A percentile compares a stretch with the other conserved stretches of the same genome.
Conservation (phyloP, 257 asterid genomes). For the Cinchona pubescens region DNA sequence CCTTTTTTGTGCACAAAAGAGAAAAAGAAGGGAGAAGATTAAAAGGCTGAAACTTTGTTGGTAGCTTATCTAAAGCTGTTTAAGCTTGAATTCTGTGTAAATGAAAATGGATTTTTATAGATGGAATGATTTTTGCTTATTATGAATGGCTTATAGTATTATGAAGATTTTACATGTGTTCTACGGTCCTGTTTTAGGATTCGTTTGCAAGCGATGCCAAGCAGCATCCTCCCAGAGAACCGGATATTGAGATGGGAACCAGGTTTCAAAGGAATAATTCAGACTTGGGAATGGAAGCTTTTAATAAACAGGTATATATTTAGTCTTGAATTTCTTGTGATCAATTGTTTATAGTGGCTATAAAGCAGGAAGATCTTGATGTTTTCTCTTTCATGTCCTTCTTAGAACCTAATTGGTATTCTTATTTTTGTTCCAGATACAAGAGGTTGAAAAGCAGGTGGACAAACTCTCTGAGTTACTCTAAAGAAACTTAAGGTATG, state of each 20-base stretch:
- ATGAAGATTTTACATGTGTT: background rate
- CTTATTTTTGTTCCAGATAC: constrained; percentile 41
- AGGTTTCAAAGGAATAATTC: constrained; percentile 58
- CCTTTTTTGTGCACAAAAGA: background rate
- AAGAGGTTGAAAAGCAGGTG: constrained; percentile 71
- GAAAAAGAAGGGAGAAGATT: background rate
- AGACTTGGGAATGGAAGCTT: constrained; percentile 66
- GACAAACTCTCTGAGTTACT: constrained; percentile 55
- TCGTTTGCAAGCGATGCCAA: constrained; percentile 49
- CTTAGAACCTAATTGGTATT: background rate
- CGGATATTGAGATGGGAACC: constrained; percentile 72
- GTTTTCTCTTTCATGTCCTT: background rate
- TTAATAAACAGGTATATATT: constrained; percentile 58
- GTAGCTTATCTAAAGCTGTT: background rate
- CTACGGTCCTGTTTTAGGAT: constrained; percentile 41
- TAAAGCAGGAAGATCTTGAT: background rate
- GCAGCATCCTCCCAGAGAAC: constrained; percentile 38
- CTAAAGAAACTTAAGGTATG: constrained; percentile 69
- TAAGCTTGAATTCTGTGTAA: constrained; percentile 3
- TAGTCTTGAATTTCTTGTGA: background rate
- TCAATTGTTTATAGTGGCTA: background rate
- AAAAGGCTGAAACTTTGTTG: background rate
- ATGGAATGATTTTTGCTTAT: background rate
- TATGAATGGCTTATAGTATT: background rate
- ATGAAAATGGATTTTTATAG: background rate